A percentile compares a stretch with the other conserved stretches of the same genome.
These are phyloP conservation scores for Wickerhamiella sergipiensis DNA, from an alignment of 805 yeast genomes.

Conservation along the genomic window DNA sequence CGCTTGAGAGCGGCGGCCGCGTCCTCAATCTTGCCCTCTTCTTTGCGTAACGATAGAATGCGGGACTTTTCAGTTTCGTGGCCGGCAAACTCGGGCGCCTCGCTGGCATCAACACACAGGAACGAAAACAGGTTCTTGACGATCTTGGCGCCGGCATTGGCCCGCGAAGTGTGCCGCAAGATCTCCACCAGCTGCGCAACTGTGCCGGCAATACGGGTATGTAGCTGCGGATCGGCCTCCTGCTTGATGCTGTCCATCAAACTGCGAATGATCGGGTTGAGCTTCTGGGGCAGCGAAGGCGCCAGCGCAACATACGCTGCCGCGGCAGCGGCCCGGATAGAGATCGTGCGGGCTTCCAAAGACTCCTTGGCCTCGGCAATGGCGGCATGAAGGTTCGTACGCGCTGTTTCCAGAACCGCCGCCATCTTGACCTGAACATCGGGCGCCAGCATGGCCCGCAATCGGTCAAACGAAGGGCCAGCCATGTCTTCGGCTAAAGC, in stretches of 20 bases:
- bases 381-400: conserved; percentile 49
- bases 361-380: conserved; percentile 54
- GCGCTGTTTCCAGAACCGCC: conserved; percentile 66
- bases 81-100: conserved; percentile 80
- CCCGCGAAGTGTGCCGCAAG: conserved; percentile 43
- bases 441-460: conserved; percentile 49
- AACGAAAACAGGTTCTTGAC: conserved; percentile 84
- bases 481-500: conserved; percentile 62
- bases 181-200: conserved; percentile 50
- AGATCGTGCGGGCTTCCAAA: conserved; percentile 29
- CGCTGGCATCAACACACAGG: conserved; percentile 87
- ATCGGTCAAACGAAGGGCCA: conserved; percentile 48
- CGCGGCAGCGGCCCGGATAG: conserved; percentile 64
- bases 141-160: conserved; percentile 75
- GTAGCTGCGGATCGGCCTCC: conserved; percentile 56
- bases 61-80: conserved; percentile 39
- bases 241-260: conserved; percentile 83
- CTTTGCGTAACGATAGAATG: conserved; percentile 59
- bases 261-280: conserved; percentile 78
- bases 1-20: conserved; percentile 36
- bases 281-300: conserved; percentile 54
- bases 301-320: conserved; percentile 52
- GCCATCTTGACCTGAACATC: conserved; percentile 56
- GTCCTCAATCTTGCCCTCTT: conserved; percentile 37
- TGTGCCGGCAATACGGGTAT: conserved; percentile 54